These are phyloP conservation scores for Rutidosis leptorrhynchoides DNA, from an alignment of 129 eudicot species.

Conservation along the genomic window DNA sequence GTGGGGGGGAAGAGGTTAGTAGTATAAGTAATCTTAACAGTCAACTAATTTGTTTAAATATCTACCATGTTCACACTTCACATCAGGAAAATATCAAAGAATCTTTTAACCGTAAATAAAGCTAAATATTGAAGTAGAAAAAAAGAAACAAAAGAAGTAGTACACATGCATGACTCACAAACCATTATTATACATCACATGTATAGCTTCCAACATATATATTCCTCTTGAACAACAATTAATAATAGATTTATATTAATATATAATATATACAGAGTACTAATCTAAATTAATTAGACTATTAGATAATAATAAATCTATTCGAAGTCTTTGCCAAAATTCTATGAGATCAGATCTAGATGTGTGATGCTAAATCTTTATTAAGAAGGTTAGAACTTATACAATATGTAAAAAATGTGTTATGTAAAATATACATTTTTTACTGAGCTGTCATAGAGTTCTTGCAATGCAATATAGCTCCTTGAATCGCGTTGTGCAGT, in stretches of 20 bases:
- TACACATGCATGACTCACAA: constrained; percentile 8
- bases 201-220: constrained; percentile 9
- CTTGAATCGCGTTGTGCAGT: constrained; percentile 86
- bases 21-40: background rate
- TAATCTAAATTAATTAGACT: background rate
- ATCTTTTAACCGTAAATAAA: constrained; percentile 16
- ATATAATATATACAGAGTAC: too few species aligned
- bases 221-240: background rate
- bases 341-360: constrained; percentile 5
- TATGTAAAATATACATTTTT: background rate
- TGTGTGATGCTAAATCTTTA: background rate
- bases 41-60: background rate
- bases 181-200: constrained; percentile 17
- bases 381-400: background rate
- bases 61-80: background rate
- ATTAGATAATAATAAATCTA: background rate
- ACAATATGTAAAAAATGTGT: background rate
- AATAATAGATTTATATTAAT: background rate
- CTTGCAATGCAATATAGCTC: constrained; percentile 92
- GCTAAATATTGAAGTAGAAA: constrained; percentile 17
- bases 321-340: background rate
- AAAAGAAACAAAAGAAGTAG: constrained; percentile 2
- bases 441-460: constrained; percentile 48
- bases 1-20: too few species aligned
- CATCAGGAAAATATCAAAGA: background rate